These are phyloP conservation scores for Pisolithus microcarpus DNA, from an alignment of 768 basidiomycete genomes.

Conservation along the genomic window DNA sequence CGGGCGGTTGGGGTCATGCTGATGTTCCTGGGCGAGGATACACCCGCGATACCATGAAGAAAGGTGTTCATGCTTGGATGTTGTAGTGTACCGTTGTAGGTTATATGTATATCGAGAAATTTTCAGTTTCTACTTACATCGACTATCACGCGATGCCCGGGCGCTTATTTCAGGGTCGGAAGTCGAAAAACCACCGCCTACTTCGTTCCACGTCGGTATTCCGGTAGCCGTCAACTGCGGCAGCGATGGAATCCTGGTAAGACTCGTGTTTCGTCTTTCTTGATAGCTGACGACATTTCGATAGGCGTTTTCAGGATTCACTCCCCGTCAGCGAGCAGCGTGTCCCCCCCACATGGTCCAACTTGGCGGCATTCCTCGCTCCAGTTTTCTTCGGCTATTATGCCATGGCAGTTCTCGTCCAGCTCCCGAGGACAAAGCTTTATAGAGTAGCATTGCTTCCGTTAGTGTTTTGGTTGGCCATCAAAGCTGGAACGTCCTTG, in stretches of 20 bases:
- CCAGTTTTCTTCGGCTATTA: background rate
- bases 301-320: background rate
- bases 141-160: too few relatives aligned
- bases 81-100: background rate
- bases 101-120: too few relatives aligned
- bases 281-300: too few relatives aligned
- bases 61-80: constrained; percentile 6
- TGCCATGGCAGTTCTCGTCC: background rate
- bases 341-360: background rate
- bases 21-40: constrained; percentile 5
- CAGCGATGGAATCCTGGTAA: too few relatives aligned
- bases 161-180: too few relatives aligned
- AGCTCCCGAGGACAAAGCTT: background rate
- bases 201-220: too few relatives aligned
- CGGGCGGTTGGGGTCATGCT: constrained; percentile 20
- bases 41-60: constrained; percentile 23
- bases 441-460: constrained; percentile 39
- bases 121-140: too few relatives aligned
- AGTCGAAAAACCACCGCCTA: too few relatives aligned
- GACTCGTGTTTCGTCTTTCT: too few relatives aligned
- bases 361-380: background rate
- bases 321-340: background rate
- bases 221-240: too few relatives aligned
- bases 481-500: constrained; percentile 24
- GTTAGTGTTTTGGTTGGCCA: constrained; percentile 36